Base-by-base conservation (phyloP, 2,329 filamentous ascomycete species). In the Emmonsiellopsis sp. region DNA sequence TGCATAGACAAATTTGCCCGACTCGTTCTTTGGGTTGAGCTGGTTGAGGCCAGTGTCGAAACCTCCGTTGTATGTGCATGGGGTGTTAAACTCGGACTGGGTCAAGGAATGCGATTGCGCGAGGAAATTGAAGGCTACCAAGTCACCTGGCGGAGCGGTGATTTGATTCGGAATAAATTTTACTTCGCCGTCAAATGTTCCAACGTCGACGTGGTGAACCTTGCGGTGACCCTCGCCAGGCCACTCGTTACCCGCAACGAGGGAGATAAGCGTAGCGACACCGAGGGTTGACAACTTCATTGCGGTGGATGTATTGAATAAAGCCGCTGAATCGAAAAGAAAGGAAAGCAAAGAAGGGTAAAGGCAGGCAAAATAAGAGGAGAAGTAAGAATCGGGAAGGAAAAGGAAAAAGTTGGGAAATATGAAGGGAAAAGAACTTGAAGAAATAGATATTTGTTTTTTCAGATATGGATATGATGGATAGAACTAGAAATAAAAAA, bases 81-180 rank as follows among this genome's bases (percentile, higher is more conserved):
- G 86, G 1, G 73, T 74, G 50, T 74, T 74, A 63, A 89, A 89
- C 21, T 77, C 73, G 36, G 85, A 88, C 70, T 90, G 85, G 2
- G 85, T 87, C 53, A 80, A 82, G 33, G 85, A 87, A 76, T 90
- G 86, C 76, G 89, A 89, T 68, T 78, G 73, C 60, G 78, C 78
- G 70, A 83, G 74, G 75, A 89, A 89, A 59, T 81, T 77, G 71
- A 89, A 89, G 65, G 86, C 70, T 60, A 90, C 80, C 65, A 82
- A 83, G 68, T 89, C 86, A 54, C 86, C 86, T 4, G 85, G 70
- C 42, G 73, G 72, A 47, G 86, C 82, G 44, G 68, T 65, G 61
- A 89, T 72, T 58, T 78, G 69, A 55, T 81, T 73, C 33, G 86
- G 86, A 37, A 73, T 75, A 72, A 80, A 90, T n/a, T 49, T 48